These are phyloP conservation scores for Beta lomatogona DNA, from an alignment of 179 eudicot species.

Conservation along the genomic window DNA sequence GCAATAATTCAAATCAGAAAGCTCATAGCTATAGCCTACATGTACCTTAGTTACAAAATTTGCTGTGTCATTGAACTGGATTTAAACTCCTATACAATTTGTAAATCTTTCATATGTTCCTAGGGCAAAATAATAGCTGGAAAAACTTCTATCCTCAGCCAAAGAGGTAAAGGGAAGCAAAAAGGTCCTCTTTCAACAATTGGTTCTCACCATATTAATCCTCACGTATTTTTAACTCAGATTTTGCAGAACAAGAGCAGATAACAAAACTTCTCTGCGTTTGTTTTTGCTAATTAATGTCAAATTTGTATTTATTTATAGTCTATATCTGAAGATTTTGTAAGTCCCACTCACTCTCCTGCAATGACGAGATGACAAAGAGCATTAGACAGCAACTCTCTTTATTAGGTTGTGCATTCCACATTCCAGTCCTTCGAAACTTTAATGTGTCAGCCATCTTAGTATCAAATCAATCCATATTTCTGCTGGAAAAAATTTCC, in stretches of 20 bases:
- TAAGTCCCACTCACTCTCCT: neutral
- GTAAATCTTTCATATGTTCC: neutral
- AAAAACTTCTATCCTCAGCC: neutral
- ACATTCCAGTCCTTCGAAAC: neutral
- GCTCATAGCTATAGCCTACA: neutral
- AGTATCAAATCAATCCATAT: neutral
- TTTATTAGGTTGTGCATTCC: neutral
- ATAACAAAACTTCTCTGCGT: neutral
- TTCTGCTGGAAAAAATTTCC: neutral
- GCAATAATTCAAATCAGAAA: neutral
- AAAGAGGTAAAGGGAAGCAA: neutral
- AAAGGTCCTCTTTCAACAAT: neutral
- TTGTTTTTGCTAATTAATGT: no score
- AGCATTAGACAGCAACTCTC: neutral
- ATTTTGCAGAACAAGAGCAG: neutral
- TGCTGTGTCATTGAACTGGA: neutral
- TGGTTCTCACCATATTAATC: neutral
- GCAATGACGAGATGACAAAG: neutral
- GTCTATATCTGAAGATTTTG: neutral
- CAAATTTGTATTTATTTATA: no score
- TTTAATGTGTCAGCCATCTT: neutral
- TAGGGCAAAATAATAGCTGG: neutral
- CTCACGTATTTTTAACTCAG: neutral
- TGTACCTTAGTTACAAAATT: neutral
- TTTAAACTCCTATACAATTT: neutral